Conservation (phyloP, 345 rosid species). For the Brassica juncea region DNA sequence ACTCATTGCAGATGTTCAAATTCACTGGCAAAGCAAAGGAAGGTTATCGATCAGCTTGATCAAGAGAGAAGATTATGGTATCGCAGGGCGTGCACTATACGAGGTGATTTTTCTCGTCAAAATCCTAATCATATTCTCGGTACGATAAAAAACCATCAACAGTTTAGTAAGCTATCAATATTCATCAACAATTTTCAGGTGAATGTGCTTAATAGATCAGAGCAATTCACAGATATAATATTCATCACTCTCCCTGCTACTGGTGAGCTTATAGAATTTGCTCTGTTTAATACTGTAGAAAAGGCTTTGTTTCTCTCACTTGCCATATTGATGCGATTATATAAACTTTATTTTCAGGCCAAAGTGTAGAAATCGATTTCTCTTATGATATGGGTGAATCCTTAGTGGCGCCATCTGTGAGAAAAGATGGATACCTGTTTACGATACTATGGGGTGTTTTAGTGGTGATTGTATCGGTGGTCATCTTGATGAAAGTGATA, state of each 20-base stretch:
- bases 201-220: constrained; percentile 42
- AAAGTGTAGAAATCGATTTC: constrained; percentile 63
- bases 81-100: constrained; percentile 57
- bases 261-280: constrained; percentile 50
- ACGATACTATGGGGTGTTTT: constrained; percentile 32
- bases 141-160: neutral
- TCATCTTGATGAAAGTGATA: constrained; percentile 25
- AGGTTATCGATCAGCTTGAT: constrained; percentile 51
- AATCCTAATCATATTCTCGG: neutral
- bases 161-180: neutral
- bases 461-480: constrained; percentile 28
- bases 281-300: constrained; percentile 2
- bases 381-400: constrained; percentile 48
- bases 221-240: constrained; percentile 61
- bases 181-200: constrained; percentile 49
- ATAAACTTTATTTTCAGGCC: constrained; percentile 49
- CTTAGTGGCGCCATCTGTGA: constrained; percentile 11
- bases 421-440: constrained; percentile 21
- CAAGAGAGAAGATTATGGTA: constrained; percentile 59
- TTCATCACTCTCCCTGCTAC: constrained; percentile 68
- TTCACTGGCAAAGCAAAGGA: constrained; percentile 55
- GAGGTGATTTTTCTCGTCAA: constrained; percentile 50
- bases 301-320: constrained; percentile 5
- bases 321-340: constrained; percentile 5
- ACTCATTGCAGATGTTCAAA: constrained; percentile 62